phyloP scores from a whole-genome alignment of 441 rosid species.

The Arabidopsis hybrid region DNA sequence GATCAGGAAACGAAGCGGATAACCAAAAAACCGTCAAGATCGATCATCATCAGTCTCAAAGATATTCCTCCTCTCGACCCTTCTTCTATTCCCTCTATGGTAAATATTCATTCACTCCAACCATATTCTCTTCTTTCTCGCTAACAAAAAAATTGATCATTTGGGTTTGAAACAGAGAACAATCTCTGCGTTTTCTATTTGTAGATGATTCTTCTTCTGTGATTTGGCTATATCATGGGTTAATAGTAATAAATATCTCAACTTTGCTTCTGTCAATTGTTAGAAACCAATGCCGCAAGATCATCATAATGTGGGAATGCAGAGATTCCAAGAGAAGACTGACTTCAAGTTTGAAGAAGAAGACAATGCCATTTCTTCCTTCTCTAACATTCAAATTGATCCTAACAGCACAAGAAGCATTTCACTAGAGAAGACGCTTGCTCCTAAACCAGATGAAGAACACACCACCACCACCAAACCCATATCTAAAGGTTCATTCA shows the following conservation, averaged over 20 bases:
- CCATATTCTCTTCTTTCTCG: neutral
- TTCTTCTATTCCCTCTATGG: constrained; percentile 41
- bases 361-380: constrained; percentile 23
- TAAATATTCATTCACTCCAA: constrained; percentile 2
- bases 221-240: neutral
- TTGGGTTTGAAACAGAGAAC: neutral
- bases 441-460: constrained; percentile 7
- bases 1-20: constrained; percentile 31
- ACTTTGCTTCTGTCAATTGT: neutral
- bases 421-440: neutral
- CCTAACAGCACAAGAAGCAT: constrained; percentile 42
- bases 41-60: constrained; percentile 33
- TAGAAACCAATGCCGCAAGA: too few species aligned
- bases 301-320: too few species aligned
- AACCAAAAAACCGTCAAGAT: constrained; percentile 22
- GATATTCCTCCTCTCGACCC: constrained; percentile 46
- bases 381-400: constrained; percentile 41
- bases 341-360: too few species aligned
- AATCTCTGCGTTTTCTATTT: neutral
- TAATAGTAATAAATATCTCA: too few species aligned
- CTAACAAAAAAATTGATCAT: neutral
- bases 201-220: neutral
- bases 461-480: neutral
- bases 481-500: constrained; percentile 1
- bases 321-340: too few species aligned